phyloP scores from a whole-genome alignment of 768 basidiomycete species.

The Mycena galopus region DNA sequence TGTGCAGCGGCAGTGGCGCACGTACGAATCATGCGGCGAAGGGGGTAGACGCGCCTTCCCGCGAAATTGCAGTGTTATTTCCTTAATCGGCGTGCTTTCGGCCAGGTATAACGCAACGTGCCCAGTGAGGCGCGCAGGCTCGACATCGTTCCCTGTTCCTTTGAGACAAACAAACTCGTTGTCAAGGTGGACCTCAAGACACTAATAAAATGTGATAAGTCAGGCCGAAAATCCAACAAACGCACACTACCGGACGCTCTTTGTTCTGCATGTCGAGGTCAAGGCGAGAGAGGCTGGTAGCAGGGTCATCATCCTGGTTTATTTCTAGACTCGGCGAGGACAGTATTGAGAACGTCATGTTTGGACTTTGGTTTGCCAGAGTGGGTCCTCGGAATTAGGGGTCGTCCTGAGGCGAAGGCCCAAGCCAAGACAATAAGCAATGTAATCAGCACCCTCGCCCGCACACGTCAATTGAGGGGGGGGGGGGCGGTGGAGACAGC shows the following conservation, averaged over 20 bases:
- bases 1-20: slow-evolving; percentile 27
- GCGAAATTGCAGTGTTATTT: slow-evolving; percentile 85
- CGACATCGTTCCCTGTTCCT: slow-evolving; percentile 86
- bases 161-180: slow-evolving; percentile 77
- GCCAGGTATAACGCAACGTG: slow-evolving; percentile 83
- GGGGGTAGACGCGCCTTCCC: slow-evolving; percentile 85
- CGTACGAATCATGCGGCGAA: slow-evolving; percentile 70
- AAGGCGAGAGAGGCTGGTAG: slow-evolving; percentile 18
- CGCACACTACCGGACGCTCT: slow-evolving; percentile 29
- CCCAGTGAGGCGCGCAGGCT: slow-evolving; percentile 85
- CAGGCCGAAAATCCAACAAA: not conserved
- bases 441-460: not conserved
- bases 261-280: slow-evolving; percentile 32
- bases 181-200: slow-evolving; percentile 83
- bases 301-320: slow-evolving; percentile 27
- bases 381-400: slow-evolving; percentile 7
- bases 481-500: not conserved
- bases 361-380: not conserved
- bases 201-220: slow-evolving; percentile 11
- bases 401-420: not conserved
- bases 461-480: not conserved
- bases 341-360: slow-evolving; percentile 32
- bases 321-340: slow-evolving; percentile 30
- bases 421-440: slow-evolving; percentile 15
- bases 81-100: slow-evolving; percentile 87